Evolutionary conservation across 2,329 filamentous ascomycete species (phyloP).

Genomic region (Venturia nashicola): DNA sequence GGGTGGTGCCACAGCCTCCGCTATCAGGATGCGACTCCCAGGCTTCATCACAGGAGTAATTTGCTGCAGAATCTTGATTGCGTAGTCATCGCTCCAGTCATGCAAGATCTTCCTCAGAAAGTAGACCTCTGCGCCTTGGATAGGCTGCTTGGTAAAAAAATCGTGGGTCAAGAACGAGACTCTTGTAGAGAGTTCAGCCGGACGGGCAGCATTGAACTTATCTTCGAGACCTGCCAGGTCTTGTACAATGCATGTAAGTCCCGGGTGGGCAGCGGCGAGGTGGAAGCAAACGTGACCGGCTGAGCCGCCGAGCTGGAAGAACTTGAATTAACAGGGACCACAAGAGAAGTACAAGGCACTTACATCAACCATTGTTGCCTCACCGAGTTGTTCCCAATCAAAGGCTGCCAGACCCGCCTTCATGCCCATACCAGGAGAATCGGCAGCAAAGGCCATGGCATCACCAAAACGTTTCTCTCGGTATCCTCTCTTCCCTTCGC

Average conservation of each 20-base stretch:
- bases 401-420: slow-evolving; percentile 11
- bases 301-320: slow-evolving; percentile 14
- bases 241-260: slow-evolving; percentile 12
- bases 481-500: slow-evolving; percentile 20
- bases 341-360: background rate
- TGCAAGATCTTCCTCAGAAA: slow-evolving; percentile 22
- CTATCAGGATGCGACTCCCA: slow-evolving; percentile 19
- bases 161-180: slow-evolving; percentile 18
- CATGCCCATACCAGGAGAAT: slow-evolving; percentile 17
- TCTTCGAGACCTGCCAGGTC: slow-evolving; percentile 4
- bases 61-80: slow-evolving; percentile 17
- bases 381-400: slow-evolving; percentile 6
- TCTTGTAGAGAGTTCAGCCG: slow-evolving; percentile 4
- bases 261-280: slow-evolving; percentile 10
- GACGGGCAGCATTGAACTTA: background rate
- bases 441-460: slow-evolving; percentile 23
- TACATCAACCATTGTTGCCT: slow-evolving; percentile 10
- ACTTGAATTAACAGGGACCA: background rate
- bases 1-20: slow-evolving; percentile 21
- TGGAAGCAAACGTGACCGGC: slow-evolving; percentile 11
- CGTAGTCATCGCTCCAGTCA: slow-evolving; percentile 21
- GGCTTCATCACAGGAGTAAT: slow-evolving; percentile 18
- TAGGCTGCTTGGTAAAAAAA: slow-evolving; percentile 21
- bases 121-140: slow-evolving; percentile 21
- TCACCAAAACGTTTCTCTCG: slow-evolving; percentile 19